Conservation (phyloP, 2,329 filamentous ascomycete species). For the Coleophoma cylindrospora region DNA sequence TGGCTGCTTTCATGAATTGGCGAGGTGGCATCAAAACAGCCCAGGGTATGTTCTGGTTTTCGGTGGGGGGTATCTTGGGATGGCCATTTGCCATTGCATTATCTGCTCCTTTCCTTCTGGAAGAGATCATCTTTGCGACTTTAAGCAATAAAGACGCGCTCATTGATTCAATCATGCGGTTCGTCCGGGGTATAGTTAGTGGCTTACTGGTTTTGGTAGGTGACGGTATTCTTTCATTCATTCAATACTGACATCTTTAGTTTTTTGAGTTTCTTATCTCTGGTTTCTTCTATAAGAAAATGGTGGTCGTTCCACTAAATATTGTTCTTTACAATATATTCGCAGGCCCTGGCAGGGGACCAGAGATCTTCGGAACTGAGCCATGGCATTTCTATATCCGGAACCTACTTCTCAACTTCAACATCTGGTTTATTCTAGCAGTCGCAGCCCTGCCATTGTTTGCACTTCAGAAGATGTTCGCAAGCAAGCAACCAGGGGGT, state of each 20-base stretch:
- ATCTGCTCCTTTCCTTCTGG: conserved; percentile 71
- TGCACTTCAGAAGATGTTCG: conserved; percentile 63
- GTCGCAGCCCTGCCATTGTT: conserved; percentile 71
- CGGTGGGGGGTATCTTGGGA: conserved; percentile 75
- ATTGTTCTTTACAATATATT: conserved; percentile 97
- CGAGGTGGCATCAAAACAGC: conserved; percentile 73
- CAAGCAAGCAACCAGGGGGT: conserved; percentile 49
- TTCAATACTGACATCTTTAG: conserved; percentile 38
- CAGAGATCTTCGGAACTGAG: conserved; percentile 91
- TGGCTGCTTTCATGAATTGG: conserved; percentile 89
- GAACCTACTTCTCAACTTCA: conserved; percentile 91
- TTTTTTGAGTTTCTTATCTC: conserved; percentile 67
- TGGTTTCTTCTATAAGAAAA: conserved; percentile 77
- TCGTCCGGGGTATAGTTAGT: conserved; percentile 59
- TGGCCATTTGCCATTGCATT: conserved; percentile 93
- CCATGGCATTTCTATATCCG: conserved; percentile 96
- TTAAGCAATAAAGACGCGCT: conserved; percentile 54
- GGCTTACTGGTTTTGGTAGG: conserved; percentile 25
- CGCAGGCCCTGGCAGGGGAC: conserved; percentile 69
- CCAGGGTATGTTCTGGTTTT: conserved; percentile 86
- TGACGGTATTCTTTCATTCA: background rate
- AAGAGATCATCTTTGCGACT: conserved; percentile 61
- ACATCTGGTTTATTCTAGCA: conserved; percentile 85
- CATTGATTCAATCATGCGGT: conserved; percentile 52
- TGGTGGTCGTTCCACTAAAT: conserved; percentile 78